Evolutionary conservation across 495 filamentous ascomycete species (phyloP).

Genomic region (Oidiodendron maius): DNA sequence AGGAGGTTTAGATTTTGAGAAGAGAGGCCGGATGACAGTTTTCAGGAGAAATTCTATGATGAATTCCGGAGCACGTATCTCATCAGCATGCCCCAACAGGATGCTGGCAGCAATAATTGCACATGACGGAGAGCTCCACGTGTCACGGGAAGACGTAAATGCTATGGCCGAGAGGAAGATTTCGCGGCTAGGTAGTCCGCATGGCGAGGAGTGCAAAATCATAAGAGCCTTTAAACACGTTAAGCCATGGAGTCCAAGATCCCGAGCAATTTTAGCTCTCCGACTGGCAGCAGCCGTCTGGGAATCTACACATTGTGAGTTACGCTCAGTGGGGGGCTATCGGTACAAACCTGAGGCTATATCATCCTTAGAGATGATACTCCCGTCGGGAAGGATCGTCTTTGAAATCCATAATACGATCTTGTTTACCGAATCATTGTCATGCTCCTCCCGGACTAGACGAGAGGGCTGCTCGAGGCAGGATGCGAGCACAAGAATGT

Average conservation of each 20-base stretch:
- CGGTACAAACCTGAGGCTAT: conserved; percentile 3
- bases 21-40: conserved; percentile 57
- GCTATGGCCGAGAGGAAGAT: conserved; percentile 31
- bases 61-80: conserved; percentile 20
- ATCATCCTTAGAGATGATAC: conserved; percentile 13
- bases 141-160: conserved; percentile 44
- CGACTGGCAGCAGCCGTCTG: too few species aligned
- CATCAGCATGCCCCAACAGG: conserved; percentile 33
- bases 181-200: background rate
- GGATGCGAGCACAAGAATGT: conserved; percentile 9
- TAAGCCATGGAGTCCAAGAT: conserved; percentile 6
- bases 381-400: conserved; percentile 13
- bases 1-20: conserved; percentile 56
- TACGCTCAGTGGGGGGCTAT: background rate
- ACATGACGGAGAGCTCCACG: conserved; percentile 45
- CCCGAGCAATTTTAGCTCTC: conserved; percentile 3
- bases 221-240: conserved; percentile 20
- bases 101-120: conserved; percentile 30
- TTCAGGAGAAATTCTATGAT: conserved; percentile 51
- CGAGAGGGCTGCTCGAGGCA: conserved; percentile 3
- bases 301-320: too few species aligned
- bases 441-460: background rate
- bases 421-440: conserved; percentile 1
- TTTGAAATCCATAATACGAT: conserved; percentile 18
- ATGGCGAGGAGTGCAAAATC: conserved; percentile 18